Conservation (phyloP, 2,329 filamentous ascomycete genomes). For the Pseudofabraea citricarpa region DNA sequence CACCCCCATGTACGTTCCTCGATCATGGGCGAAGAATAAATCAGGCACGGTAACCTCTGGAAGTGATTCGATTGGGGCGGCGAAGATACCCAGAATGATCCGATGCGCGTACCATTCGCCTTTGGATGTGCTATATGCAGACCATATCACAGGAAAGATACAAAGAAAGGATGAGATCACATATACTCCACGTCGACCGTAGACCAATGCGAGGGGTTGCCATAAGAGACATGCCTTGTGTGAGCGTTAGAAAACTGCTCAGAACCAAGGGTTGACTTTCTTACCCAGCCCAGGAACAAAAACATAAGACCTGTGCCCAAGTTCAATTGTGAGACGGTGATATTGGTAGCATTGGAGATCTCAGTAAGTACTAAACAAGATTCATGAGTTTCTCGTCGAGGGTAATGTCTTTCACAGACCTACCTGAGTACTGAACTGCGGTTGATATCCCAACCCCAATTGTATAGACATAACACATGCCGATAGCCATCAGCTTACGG, state of each 20-base stretch:
- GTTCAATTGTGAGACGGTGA: conserved; percentile 37
- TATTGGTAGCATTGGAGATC: conserved; percentile 37
- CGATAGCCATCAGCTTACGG: conserved; percentile 20
- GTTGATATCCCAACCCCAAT: conserved; percentile 10
- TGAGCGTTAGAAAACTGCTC: too few species aligned
- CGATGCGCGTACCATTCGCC: conserved; percentile 15
- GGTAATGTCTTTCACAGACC: conserved; percentile 27
- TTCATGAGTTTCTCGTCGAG: too few species aligned
- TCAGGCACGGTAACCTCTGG: conserved; percentile 29
- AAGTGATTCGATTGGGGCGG: conserved; percentile 24
- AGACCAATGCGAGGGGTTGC: conserved; percentile 41
- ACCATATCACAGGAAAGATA: conserved; percentile 32
- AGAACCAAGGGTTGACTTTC: not conserved
- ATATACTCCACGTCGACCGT: conserved; percentile 16
- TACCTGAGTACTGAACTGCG: conserved; percentile 29
- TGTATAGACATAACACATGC: conserved; percentile 4
- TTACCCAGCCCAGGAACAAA: conserved; percentile 39
- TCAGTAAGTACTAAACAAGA: conserved; percentile 39
- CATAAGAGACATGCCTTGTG: conserved; percentile 38
- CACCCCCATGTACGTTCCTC: conserved; percentile 35
- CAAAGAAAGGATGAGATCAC: conserved; percentile 23
- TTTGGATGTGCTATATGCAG: conserved; percentile 13
- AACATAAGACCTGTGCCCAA: conserved; percentile 46
- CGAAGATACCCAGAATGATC: conserved; percentile 22
- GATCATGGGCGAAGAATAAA: conserved; percentile 39